Evolutionary conservation across 176 grass and related monocot species (phyloP).

Genomic region (Tillandsia leiboldiana): DNA sequence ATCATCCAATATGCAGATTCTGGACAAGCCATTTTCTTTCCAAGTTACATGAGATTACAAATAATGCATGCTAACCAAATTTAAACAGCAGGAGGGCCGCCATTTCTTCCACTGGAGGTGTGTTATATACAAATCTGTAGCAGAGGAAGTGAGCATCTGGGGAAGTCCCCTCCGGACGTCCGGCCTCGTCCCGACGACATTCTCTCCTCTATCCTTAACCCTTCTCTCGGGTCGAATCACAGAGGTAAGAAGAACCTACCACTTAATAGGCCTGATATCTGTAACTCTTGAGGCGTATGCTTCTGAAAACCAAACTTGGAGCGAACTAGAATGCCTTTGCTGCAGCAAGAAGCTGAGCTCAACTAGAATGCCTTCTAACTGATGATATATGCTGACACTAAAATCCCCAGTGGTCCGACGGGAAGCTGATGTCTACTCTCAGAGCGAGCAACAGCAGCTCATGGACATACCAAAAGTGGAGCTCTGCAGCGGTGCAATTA

Average conservation of each 20-base stretch:
- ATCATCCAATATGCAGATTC: too few species aligned
- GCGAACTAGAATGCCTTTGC: too few species aligned
- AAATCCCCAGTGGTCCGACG: slow-evolving; percentile 58
- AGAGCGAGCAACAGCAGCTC: slow-evolving; percentile 58
- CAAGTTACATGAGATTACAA: neutral
- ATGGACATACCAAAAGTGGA: slow-evolving; percentile 39
- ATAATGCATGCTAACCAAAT: neutral
- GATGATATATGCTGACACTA: neutral
- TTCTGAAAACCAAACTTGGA: too few species aligned
- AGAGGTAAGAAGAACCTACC: slow-evolving; percentile 39
- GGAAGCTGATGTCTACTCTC: slow-evolving; percentile 30
- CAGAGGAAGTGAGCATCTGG: slow-evolving; percentile 75
- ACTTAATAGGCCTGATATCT: neutral
- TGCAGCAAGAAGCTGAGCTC: too few species aligned
- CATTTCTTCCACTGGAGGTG: slow-evolving; percentile 82
- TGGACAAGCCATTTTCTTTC: neutral
- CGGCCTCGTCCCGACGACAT: slow-evolving; percentile 41
- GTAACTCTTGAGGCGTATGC: neutral
- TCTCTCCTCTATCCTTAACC: slow-evolving; percentile 42
- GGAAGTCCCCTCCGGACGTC: slow-evolving; percentile 66
- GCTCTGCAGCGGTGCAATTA: slow-evolving; percentile 36
- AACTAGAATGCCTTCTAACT: neutral
- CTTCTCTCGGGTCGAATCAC: slow-evolving; percentile 68
- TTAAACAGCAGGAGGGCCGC: slow-evolving; percentile 31
- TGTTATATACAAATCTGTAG: slow-evolving; percentile 58